Evolutionary conservation across 805 yeast genomes (phyloP).

Genomic region (Barnettozyma salicaria): DNA sequence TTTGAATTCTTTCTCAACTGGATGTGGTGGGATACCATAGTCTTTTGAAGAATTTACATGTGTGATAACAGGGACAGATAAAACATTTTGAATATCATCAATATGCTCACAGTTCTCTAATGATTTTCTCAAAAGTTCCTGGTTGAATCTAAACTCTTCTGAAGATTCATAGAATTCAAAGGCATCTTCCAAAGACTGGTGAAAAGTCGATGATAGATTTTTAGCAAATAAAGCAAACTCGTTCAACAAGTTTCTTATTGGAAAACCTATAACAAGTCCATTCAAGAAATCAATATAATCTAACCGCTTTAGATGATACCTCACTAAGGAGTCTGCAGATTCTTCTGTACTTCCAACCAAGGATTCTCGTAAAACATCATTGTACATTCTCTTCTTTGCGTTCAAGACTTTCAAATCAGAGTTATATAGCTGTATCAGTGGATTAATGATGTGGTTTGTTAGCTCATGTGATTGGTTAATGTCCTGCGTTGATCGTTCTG

Average conservation of each 20-base stretch:
- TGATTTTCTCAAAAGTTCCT: not conserved
- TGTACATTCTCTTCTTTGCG: constrained; percentile 11
- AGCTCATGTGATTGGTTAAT: constrained; percentile 18
- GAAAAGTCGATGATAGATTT: not conserved
- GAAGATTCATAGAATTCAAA: not conserved
- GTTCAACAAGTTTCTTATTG: constrained; percentile 15
- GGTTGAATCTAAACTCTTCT: constrained; percentile 2
- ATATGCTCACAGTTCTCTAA: not conserved
- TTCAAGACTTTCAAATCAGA: constrained; percentile 18
- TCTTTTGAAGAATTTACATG: not conserved
- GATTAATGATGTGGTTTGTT: constrained; percentile 14
- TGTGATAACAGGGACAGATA: not conserved
- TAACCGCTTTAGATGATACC: constrained; percentile 40
- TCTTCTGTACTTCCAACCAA: no score
- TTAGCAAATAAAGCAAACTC: constrained; percentile 9
- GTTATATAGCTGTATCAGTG: constrained; percentile 16
- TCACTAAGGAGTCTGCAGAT: no score
- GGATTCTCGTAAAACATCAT: constrained; percentile 11
- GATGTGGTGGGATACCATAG: constrained; percentile 4
- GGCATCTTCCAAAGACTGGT: not conserved
- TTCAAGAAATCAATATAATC: constrained; percentile 40
- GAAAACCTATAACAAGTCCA: constrained; percentile 22
- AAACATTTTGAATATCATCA: not conserved
- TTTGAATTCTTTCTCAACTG: constrained; percentile 5
- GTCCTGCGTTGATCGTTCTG: constrained; percentile 19